Evolutionary conservation across 2,329 filamentous ascomycete genomes (phyloP).

Genomic region (Exophiala xenobiotica): DNA sequence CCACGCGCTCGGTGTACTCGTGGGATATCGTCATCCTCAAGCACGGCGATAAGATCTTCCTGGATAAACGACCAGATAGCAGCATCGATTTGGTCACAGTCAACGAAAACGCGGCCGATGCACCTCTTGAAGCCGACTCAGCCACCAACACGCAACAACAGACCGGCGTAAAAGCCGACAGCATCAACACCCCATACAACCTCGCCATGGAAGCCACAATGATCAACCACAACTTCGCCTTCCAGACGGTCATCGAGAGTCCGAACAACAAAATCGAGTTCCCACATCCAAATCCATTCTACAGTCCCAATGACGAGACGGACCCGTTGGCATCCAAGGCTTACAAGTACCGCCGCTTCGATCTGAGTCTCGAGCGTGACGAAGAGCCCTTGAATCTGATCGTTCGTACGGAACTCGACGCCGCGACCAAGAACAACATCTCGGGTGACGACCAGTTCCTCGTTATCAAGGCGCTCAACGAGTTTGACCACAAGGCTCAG

Average conservation of each 20-base stretch:
- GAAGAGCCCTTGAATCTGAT: constrained; percentile 91
- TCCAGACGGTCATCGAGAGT: constrained; percentile 87
- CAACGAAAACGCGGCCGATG: constrained; percentile 97
- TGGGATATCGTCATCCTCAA: constrained; percentile 96
- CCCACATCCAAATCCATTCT: constrained; percentile 91
- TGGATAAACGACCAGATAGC: constrained; percentile 96
- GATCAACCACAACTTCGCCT: constrained; percentile 99
- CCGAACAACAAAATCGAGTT: constrained; percentile 77
- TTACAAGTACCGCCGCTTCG: constrained; percentile 98
- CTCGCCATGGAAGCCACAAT: constrained; percentile 96
- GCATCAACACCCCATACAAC: constrained; percentile 88
- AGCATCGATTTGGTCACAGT: constrained; percentile 96
- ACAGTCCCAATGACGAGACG: constrained; percentile 88
- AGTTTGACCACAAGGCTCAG: constrained; percentile 97
- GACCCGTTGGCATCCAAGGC: constrained; percentile 93
- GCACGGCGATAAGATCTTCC: constrained; percentile 94
- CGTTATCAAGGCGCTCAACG: constrained; percentile 94
- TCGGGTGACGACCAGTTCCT: constrained; percentile 88
- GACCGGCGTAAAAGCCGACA: constrained; percentile 73
- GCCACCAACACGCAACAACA: constrained; percentile 45
- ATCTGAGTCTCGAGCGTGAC: constrained; percentile 84
- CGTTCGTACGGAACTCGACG: constrained; percentile 92
- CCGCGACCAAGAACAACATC: constrained; percentile 91
- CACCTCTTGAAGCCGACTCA: constrained; percentile 85
- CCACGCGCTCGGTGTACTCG: constrained; percentile 91